Base-by-base conservation (phyloP, 2,329 filamentous ascomycete species). In the Alternaria burnsii region DNA sequence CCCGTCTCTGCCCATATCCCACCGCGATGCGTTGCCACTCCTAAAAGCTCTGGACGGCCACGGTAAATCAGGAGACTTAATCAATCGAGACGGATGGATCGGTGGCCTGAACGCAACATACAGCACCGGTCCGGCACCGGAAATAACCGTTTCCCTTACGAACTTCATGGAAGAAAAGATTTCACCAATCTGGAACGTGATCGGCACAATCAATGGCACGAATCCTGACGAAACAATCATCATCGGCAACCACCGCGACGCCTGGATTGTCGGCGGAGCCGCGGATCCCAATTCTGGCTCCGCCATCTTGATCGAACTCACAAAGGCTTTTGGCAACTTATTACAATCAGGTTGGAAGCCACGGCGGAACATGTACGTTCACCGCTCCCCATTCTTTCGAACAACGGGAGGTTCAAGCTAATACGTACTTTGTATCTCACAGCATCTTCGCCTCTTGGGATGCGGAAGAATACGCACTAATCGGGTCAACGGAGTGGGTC, bases 1-100 rank as follows among this genome's bases (percentile, higher is more conserved):
- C 56, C 93, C 94, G 0, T 97, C 93, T 1, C 81, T 97, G 6
- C 93, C 93, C 1, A 91, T 97, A 32, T 97, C 93, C 0, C 97
- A 94, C 75, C 79, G 82, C 5, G 93, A 97, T 66, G 92, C 90
- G 1, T 77, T 96, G 18, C 93, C 93, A 0, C 86, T 97, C 32
- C 83, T 97, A 22, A 89, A 89, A 71, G 89, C 93, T 1, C 82
- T 97, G 48, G 94, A 97, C 70, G 93, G 93, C 4, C 86, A 92
- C 71, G 93, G 93, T 0, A 89, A 90, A 7, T 85, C 86, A 20
- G 78, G 76, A 16, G 63, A 53, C 6, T 65, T 73, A 18, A 75
- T 81, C 42, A 79, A 80, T 52, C 73, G 78, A 5, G 79, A 76
- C 6, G 69, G 70, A 3, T 79, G 76, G 76, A 67, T 73, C 8